These are phyloP conservation scores for Pseudonitzschia delicatissima DNA, from an alignment of 108 stramenopile genomes.

Conservation along the genomic window DNA sequence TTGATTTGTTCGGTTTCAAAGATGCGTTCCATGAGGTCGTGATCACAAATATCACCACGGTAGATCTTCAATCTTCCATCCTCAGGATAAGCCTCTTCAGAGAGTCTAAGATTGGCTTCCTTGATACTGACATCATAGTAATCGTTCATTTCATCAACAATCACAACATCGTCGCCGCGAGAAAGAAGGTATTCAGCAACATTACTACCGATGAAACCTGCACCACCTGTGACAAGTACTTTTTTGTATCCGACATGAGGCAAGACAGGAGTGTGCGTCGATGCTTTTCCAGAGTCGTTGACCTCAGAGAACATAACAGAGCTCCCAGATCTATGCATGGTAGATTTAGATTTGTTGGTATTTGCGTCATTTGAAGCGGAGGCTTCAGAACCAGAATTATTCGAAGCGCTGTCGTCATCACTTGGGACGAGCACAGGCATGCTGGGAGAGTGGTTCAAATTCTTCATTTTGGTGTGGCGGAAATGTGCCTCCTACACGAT, in stretches of 20 bases:
- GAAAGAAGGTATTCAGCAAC: conserved; percentile 77
- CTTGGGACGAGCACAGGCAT: conserved; percentile 34
- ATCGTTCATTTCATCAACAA: conserved; percentile 98
- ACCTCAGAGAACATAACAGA: conserved; percentile 15
- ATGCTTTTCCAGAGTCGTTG: conserved; percentile 6
- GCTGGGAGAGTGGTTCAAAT: conserved; percentile 22
- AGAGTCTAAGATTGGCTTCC: conserved; percentile 75
- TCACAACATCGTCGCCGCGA: conserved; percentile 93
- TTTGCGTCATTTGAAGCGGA: background rate
- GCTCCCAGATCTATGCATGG: conserved; percentile 24
- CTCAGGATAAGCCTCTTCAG: conserved; percentile 43
- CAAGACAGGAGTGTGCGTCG: conserved; percentile 22
- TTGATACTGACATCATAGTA: conserved; percentile 95
- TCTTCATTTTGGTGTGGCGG: conserved; percentile 23
- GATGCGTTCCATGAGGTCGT: conserved; percentile 69
- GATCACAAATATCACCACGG: conserved; percentile 93
- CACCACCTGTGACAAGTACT: conserved; percentile 97
- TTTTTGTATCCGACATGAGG: conserved; percentile 85
- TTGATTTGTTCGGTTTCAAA: conserved; percentile 76
- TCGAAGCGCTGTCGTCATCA: conserved; percentile 30
- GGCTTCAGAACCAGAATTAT: conserved; percentile 12
- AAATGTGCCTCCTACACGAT: background rate
- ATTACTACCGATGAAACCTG: conserved; percentile 94
- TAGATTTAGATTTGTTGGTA: background rate
- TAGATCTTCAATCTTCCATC: conserved; percentile 57